Conservation (phyloP, 169 alveolate species). For the Blepharisma undulans region DNA sequence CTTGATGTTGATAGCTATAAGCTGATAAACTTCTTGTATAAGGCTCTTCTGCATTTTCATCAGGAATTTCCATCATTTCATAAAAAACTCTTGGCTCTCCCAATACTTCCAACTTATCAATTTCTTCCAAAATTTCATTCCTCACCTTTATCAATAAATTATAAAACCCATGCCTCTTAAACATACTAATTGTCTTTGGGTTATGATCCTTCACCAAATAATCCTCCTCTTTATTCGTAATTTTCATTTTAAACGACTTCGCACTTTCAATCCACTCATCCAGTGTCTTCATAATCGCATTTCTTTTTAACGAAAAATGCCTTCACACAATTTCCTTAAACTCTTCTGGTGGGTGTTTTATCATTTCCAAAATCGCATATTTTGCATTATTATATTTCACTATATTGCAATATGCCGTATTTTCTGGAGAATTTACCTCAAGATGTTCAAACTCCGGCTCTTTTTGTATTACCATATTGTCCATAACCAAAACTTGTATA, state of each 20-base stretch:
- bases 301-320: conserved; percentile 83
- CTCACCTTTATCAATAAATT: neutral
- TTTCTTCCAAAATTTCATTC: neutral
- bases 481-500: conserved; percentile 87
- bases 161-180: neutral
- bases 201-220: conserved; percentile 34
- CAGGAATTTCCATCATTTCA: neutral
- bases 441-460: conserved; percentile 91
- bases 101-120: neutral
- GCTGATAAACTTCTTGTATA: neutral
- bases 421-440: conserved; percentile 60
- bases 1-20: neutral
- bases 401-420: conserved; percentile 84
- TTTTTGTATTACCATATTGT: conserved; percentile 86
- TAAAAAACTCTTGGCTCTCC: neutral
- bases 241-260: conserved; percentile 35
- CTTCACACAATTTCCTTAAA: conserved; percentile 80
- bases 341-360: conserved; percentile 85
- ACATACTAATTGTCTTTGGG: neutral
- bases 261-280: conserved; percentile 82
- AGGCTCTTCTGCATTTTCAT: neutral
- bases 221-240: neutral
- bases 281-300: conserved; percentile 80
- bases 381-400: conserved; percentile 85
- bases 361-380: conserved; percentile 87